Percentiles rank a stretch among this genome's conserved stretches.
Evolutionary conservation across 805 yeast species (phyloP).

Genomic region (Grigorovia yakushimaensis): DNA sequence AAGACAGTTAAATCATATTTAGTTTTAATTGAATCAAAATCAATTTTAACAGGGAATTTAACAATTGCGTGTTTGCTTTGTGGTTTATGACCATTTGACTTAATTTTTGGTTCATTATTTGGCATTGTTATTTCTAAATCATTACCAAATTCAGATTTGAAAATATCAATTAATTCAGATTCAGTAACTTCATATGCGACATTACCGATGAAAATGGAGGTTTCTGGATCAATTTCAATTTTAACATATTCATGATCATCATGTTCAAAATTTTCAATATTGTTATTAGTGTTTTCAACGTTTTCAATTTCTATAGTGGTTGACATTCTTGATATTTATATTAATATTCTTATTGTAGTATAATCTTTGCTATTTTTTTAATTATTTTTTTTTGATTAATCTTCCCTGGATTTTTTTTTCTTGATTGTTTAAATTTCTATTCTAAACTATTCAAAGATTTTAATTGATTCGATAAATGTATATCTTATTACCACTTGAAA

Average conservation of each 20-base stretch:
- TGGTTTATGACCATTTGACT: constrained; percentile 15
- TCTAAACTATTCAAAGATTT: no score
- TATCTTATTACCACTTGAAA: no score
- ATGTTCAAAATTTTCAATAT: background rate
- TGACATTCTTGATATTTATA: background rate
- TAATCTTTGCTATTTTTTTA: background rate
- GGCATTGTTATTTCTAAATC: constrained; percentile 25
- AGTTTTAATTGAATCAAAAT: constrained; percentile 22
- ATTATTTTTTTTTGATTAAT: no score
- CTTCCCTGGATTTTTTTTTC: background rate
- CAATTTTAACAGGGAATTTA: constrained; percentile 24
- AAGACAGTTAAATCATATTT: constrained; percentile 24
- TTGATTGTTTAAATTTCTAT: no score
- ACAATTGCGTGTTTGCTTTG: constrained; percentile 27
- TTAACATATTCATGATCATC: background rate
- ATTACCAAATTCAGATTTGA: constrained; percentile 19
- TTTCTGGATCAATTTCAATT: constrained; percentile 22
- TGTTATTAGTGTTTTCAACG: background rate
- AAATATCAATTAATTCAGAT: constrained; percentile 21
- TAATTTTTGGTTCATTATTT: constrained; percentile 10
- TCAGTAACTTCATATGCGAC: constrained; percentile 23
- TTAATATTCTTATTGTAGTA: background rate
- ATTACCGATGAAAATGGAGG: constrained; percentile 27
- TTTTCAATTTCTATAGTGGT: background rate
- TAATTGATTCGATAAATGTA: no score